These are phyloP conservation scores for Penicillium expansum DNA, from an alignment of 2,329 filamentous ascomycete species.

Conservation along the genomic window DNA sequence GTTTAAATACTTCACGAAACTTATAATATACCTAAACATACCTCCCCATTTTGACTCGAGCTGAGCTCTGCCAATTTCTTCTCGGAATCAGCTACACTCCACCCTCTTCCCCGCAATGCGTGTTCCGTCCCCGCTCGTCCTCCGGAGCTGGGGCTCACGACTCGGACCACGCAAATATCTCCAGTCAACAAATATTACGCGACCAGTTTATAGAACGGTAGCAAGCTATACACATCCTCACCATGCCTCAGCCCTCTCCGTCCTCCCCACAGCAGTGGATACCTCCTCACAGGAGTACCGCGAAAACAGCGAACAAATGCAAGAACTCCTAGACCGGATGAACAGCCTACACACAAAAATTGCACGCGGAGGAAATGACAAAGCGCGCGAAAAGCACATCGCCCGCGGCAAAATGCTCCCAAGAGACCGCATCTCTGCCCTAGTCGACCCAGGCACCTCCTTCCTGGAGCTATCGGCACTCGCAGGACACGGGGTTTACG, in stretches of 20 bases:
- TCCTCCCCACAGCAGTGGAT: conserved; percentile 74
- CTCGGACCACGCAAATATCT: conserved; percentile 16
- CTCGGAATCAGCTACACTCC: conserved; percentile 2
- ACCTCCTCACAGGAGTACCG: conserved; percentile 72
- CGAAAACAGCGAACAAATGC: conserved; percentile 78
- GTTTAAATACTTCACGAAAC: neutral
- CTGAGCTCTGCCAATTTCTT: neutral
- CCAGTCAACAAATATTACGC: conserved; percentile 1
- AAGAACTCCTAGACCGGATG: conserved; percentile 66
- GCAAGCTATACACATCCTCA: conserved; percentile 77
- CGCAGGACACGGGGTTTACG: conserved; percentile 81
- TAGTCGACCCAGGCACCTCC: conserved; percentile 83
- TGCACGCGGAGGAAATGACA: conserved; percentile 72
- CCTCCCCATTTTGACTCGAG: neutral
- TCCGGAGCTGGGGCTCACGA: conserved; percentile 38
- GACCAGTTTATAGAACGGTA: conserved; percentile 44
- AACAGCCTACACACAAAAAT: conserved; percentile 68
- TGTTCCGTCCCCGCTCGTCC: conserved; percentile 38
- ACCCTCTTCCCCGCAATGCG: conserved; percentile 35
- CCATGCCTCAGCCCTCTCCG: conserved; percentile 79
- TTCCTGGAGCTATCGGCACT: conserved; percentile 94
- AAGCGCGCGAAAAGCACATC: conserved; percentile 83
- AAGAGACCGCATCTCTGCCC: conserved; percentile 78
- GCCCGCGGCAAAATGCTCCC: conserved; percentile 91
- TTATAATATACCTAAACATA: neutral